Base-by-base conservation (phyloP, 2,329 filamentous ascomycete genomes). In the Pseudonectria foliicola region DNA sequence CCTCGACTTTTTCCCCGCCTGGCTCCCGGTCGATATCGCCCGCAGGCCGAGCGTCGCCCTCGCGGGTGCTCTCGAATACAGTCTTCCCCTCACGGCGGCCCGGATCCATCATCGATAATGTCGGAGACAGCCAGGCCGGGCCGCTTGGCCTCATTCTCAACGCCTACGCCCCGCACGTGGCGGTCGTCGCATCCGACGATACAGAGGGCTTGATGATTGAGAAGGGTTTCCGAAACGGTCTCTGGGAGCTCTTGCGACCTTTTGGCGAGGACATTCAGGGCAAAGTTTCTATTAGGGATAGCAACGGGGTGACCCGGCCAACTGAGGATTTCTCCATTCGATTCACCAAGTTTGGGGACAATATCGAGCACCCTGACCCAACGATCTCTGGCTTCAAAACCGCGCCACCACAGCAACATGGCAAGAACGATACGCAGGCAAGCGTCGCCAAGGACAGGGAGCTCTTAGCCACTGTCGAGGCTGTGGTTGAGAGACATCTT, bases 311-410 rank as follows among this genome's bases (percentile, higher is more conserved):
- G 28, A 89, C 87, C 55, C 79, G 79, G 54, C 75, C 77, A 26
- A 90, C 84, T 66, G 90, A 95, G 36, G 88, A 96, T 57, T 98
- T 88, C 60, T 82, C 86, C 1, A 74, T 98, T 38, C 82, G 87
- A 36, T 95, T 98, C 57, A 79, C 83, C 5, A 75, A 77, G 39
- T 75, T 93, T 35, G 79, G 78, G 2, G 68, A 74, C 45, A 67
- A 71, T 14, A 54, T 78, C 12, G 72, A 76, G 47, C 60, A 66
- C 31, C 70, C 71, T 2, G 68, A 73, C 34, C 57, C 64, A 8
- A 49, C 53, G 12, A 42, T 51, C 8, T 51, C 52, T 1, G 52
- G 51, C 4, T 43, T 49, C 23, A 56, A 50, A 36, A 55, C 44
- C 34, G 27, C 42, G n/a, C 36, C 28, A 42, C 69, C 65, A 42